Base-by-base conservation (phyloP, 2,329 filamentous ascomycete species). In the Calcarisporium arbuscula region DNA sequence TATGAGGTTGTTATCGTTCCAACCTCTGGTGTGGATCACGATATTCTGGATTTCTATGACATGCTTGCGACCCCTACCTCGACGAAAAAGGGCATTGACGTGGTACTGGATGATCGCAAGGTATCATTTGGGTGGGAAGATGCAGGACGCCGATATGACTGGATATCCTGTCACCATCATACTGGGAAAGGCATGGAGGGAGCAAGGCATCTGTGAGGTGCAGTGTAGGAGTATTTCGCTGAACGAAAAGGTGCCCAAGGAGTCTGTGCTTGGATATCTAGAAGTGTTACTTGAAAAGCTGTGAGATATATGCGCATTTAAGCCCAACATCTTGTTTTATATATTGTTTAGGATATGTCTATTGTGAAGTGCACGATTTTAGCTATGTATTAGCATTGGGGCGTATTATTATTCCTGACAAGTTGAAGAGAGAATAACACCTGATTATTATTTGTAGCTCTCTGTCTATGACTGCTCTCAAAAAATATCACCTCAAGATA, bases 121-220 rank as follows among this genome's bases (percentile, higher is more conserved):
- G 72, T 77, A 46, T 65, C 72, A 2, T 68, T 95, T 41, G 74
- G 77, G 4, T 95, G 86, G 85, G n/a, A 96, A 94, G 57, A 66
- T 96, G 52, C 79, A 77, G 23, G 92, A 98, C 61, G 92, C 90
- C 2, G 89, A 96, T 57, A 56, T 92, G 38, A 77, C 90, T 35
- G 92, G 92, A 4, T 95, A 94, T 55, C 90, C 90, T 0, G 68
- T 96, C 10, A 69, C 90, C 8, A 68, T 95, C 10, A 70, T 95
- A 3, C 58, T 96, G 20, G 90, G 90, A 1, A 81, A 74, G 42
- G 66, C 65, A 4, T 94, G 84, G 81, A 64, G 51, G 28, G 61
- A 71, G 23, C 61, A 68, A 2, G 63, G 65, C 28, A 57, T 64
- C n/a, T 74, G 83, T 23, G 88, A 94, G 56, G 74, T 95, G 19